These are phyloP conservation scores for Telopea speciosissima DNA, from an alignment of 177 flowering plant genomes.

Conservation along the genomic window DNA sequence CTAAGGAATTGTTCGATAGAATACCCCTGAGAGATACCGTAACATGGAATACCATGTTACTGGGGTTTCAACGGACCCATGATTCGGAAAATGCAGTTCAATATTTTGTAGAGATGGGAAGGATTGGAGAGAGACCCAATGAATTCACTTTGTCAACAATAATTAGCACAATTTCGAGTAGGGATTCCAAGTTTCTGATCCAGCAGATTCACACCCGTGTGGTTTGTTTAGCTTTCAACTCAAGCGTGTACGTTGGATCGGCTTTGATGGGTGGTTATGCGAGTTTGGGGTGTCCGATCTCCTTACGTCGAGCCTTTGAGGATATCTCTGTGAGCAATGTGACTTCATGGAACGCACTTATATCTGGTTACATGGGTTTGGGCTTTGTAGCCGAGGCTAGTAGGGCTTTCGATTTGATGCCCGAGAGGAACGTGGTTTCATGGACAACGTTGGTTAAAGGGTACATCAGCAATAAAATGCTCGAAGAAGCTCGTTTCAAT, in stretches of 20 bases:
- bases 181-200: background rate
- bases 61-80: background rate
- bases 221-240: background rate
- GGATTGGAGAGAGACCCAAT: background rate
- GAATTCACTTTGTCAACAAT: background rate
- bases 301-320: background rate
- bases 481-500: background rate
- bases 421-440: background rate
- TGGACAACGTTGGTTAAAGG: conserved; percentile 1
- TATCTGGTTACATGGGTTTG: conserved; percentile 1
- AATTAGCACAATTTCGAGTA: background rate
- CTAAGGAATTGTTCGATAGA: background rate
- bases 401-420: background rate
- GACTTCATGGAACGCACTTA: background rate
- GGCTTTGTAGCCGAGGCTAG: background rate
- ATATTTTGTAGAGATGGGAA: background rate
- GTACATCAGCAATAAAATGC: background rate
- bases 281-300: background rate
- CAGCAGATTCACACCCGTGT: background rate
- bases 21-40: background rate
- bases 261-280: background rate
- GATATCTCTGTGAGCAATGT: background rate
- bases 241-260: background rate
- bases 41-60: background rate
- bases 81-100: background rate